phyloP scores from a whole-genome alignment of 169 alveolate species.

The Cryptosporidium tyzzeri region DNA sequence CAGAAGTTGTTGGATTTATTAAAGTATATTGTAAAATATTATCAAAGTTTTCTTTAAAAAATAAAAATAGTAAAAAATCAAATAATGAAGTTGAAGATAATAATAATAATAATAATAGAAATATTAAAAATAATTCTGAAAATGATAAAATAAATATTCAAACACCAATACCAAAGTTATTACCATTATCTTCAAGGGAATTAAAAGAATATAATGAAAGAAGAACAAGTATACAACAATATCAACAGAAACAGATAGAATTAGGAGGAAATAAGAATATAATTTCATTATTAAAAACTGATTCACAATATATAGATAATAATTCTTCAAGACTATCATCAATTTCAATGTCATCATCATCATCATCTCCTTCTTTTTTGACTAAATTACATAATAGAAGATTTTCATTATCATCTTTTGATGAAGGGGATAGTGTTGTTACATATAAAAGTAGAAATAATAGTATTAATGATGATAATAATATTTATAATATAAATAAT shows the following conservation, averaged over 20 bases:
- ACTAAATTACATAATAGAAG: constrained; percentile 53
- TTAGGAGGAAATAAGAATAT: neutral
- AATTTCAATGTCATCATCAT: constrained; percentile 23
- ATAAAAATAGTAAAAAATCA: neutral
- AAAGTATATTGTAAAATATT: constrained; percentile 55
- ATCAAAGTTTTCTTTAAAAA: constrained; percentile 36
- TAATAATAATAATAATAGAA: too few relatives aligned
- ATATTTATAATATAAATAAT: neutral
- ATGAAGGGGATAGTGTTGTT: constrained; percentile 17
- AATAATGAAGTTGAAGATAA: neutral
- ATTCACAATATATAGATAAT: neutral
- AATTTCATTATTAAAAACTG: neutral
- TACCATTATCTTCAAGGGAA: constrained; percentile 58
- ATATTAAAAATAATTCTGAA: neutral
- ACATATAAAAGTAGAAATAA: constrained; percentile 20
- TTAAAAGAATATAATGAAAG: constrained; percentile 9
- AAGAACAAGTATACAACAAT: neutral
- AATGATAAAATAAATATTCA: constrained; percentile 1
- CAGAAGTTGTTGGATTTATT: constrained; percentile 69
- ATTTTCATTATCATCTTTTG: constrained; percentile 64
- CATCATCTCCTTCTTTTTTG: constrained; percentile 45
- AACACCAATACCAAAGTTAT: constrained; percentile 50
- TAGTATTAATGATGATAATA: neutral
- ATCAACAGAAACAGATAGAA: neutral
- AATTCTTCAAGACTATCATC: constrained; percentile 34